Evolutionary conservation across 2,329 filamentous ascomycete species (phyloP), one percentile per base, ranked within the genome.

Genomic region (Sporothrix euskadiensis): DNA sequence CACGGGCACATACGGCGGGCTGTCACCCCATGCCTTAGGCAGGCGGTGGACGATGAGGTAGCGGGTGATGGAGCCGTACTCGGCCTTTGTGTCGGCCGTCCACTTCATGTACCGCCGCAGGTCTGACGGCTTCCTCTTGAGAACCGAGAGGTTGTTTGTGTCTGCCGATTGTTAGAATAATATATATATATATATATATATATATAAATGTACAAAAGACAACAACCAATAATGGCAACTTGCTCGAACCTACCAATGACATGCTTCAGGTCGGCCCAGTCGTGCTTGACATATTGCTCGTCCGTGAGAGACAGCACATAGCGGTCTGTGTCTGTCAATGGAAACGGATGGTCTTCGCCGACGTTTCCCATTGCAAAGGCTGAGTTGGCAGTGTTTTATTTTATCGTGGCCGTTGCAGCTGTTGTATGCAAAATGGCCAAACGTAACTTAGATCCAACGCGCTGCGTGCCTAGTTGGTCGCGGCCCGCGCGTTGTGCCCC

Each of bases 81-180:
- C 82, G 73, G 87, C 85, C 77, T 92, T 91, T 69, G 91, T 89
- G 73, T 90, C 85, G 66, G 88, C 84, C 16, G 91, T 93, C 87
- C 91, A 97, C 79, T 90, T 84, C 78, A 95, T 90, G 79, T 98
- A 98, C 56, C 88, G 87, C 71, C 92, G 87, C 74, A 97, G 84
- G 77, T 97, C 92, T 35, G 91, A 94, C 0, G 95, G 94, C 73
- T 90, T 89, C 52, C 95, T 88, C 80, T 93, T 93, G 77, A 98
- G 91, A 32, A 88, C 85, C 75, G 92, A 88, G 74, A 98, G 90
- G 49, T 91, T 83, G 78, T 90, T 90, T 71, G 80, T 82, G 19
- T 63, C 70, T 70, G 52, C 9, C 3, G 49, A 47, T 66, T 44
- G 44, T 30, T 6, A 6, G 8, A 19, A 41, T 30, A 12, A 66